phyloP scores from a whole-genome alignment of 768 basidiomycete genomes.

The Boletus rufocinnamomeus region DNA sequence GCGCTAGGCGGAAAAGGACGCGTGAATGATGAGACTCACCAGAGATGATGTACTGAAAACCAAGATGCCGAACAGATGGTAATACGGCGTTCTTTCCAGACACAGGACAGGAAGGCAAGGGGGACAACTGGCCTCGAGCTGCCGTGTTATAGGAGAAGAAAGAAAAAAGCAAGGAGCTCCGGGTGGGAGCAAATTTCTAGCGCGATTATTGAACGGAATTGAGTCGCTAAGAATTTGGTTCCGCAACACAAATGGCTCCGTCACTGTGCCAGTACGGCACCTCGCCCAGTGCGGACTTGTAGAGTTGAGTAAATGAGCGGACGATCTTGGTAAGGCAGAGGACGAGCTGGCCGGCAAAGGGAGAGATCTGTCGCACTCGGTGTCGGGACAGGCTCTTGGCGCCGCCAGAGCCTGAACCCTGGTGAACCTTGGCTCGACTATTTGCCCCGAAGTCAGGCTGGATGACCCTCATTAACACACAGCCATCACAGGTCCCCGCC shows the following conservation, averaged over 20 bases:
- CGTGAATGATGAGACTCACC: conserved; percentile 36
- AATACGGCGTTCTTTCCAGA: conserved; percentile 22
- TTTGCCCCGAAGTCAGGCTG: conserved; percentile 36
- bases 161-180: conserved; percentile 33
- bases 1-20: conserved; percentile 28
- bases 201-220: conserved; percentile 39
- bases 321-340: conserved; percentile 24
- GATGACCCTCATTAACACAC: conserved; percentile 38
- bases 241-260: conserved; percentile 38
- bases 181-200: conserved; percentile 35
- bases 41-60: conserved; percentile 34
- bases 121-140: conserved; percentile 24
- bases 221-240: conserved; percentile 40
- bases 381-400: conserved; percentile 31
- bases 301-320: conserved; percentile 31
- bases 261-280: conserved; percentile 32
- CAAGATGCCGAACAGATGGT: conserved; percentile 22
- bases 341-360: conserved; percentile 15
- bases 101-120: conserved; percentile 26
- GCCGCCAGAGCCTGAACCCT: conserved; percentile 34
- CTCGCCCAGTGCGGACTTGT: conserved; percentile 25
- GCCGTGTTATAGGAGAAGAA: conserved; percentile 32
- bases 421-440: conserved; percentile 31
- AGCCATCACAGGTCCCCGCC: conserved; percentile 42
- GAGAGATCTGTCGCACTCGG: conserved; percentile 20